Conservation (phyloP, 257 asterid genomes). For the Solanum microdontum region DNA sequence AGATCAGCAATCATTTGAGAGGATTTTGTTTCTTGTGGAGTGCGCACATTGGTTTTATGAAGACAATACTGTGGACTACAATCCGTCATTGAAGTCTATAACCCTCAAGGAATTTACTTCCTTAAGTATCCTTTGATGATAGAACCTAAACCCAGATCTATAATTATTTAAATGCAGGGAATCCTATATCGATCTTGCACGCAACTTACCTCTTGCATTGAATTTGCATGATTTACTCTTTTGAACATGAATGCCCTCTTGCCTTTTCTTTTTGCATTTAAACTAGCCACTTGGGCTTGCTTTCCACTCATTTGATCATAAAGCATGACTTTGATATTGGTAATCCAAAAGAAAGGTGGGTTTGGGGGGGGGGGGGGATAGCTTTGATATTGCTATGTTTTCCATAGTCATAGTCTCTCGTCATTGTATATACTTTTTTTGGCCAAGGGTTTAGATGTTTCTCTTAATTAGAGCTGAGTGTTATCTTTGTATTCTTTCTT, state of each 20-base stretch:
- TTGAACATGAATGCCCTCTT: not conserved
- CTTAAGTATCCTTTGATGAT: conserved; percentile 60
- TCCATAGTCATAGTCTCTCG: not conserved
- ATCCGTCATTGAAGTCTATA: conserved; percentile 87
- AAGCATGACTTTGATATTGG: not conserved
- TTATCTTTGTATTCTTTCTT: not conserved
- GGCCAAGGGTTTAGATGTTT: not conserved
- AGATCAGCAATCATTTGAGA: conserved; percentile 94
- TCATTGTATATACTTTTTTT: not conserved
- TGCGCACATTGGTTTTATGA: conserved; percentile 97
- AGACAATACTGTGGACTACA: conserved; percentile 86
- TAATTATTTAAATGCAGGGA: not conserved
- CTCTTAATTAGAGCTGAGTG: not conserved
- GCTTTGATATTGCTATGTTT: not conserved
- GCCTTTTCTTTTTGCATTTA: not conserved
- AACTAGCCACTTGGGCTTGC: not conserved
- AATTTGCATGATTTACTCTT: not conserved
- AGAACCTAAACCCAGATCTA: not conserved
- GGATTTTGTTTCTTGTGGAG: conserved; percentile 96
- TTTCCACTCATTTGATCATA: not conserved
- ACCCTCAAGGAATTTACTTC: conserved; percentile 91
- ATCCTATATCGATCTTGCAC: not conserved
- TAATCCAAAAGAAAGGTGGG: not conserved
- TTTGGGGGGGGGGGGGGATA: not conserved
- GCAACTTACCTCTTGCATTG: not conserved